Percentiles rank a stretch among this genome's conserved stretches.
Evolutionary conservation across 2,329 filamentous ascomycete species (phyloP).

Genomic region (Sphaerostilbella broomeana): DNA sequence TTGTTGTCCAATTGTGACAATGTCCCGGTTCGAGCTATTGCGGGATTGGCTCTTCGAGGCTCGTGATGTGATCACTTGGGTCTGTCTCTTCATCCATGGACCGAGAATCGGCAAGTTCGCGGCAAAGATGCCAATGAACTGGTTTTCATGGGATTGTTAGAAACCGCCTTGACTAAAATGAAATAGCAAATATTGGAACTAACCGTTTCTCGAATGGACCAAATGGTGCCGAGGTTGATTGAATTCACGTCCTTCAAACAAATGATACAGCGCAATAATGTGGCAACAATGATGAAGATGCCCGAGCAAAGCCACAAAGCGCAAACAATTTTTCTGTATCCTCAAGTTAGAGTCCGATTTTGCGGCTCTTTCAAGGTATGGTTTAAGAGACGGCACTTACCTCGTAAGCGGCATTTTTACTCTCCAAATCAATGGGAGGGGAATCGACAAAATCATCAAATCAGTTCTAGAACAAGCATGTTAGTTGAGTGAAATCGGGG

Average conservation of each 20-base stretch:
- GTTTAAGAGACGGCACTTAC: no score
- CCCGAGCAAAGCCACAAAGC: conserved; percentile 20
- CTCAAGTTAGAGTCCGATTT: not conserved
- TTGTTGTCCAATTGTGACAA: conserved; percentile 19
- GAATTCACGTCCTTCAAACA: conserved; percentile 16
- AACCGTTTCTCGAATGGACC: conserved; percentile 22
- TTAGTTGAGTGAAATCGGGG: not conserved
- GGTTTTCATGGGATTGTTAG: not conserved
- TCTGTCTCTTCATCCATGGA: conserved; percentile 19
- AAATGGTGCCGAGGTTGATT: conserved; percentile 20
- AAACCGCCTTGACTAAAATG: not conserved
- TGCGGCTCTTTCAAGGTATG: not conserved
- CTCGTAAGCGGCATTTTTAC: conserved; percentile 17
- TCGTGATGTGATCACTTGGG: conserved; percentile 9
- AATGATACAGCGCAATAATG: conserved; percentile 19
- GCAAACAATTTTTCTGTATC: conserved; percentile 19
- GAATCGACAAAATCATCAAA: conserved; percentile 19
- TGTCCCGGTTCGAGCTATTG: not conserved
- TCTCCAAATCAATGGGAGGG: conserved; percentile 19
- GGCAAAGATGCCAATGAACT: conserved; percentile 21
- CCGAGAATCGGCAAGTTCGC: conserved; percentile 20
- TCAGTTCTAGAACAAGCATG: conserved; percentile 15
- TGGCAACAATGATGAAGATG: conserved; percentile 21
- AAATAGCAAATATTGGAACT: not conserved
- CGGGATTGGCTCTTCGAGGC: not conserved